A percentile compares a stretch with the other conserved stretches of the same genome.
Evolutionary conservation across 768 basidiomycete genomes (phyloP).

Genomic region (Agaricus subrufescens): DNA sequence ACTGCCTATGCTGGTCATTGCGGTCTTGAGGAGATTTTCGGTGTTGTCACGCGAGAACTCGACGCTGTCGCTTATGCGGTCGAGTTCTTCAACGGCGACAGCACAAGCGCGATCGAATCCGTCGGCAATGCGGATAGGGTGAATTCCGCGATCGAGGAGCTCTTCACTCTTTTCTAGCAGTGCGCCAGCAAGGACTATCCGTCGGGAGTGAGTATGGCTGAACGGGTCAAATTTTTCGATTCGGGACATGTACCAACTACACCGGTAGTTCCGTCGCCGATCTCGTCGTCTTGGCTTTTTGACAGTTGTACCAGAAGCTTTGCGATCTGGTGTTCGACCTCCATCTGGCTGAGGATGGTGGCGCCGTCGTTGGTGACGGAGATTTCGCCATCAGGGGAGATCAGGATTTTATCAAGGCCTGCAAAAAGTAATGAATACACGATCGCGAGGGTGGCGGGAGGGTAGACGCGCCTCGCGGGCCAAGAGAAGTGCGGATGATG

Average conservation of each 20-base stretch:
- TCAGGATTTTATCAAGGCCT: slow-evolving; percentile 95
- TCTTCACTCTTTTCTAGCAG: slow-evolving; percentile 91
- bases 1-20: slow-evolving; percentile 94
- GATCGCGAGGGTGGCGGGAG: slow-evolving; percentile 1
- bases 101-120: slow-evolving; percentile 94
- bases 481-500: slow-evolving; percentile 92
- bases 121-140: slow-evolving; percentile 98
- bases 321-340: slow-evolving; percentile 98
- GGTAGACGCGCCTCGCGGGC: slow-evolving; percentile 72
- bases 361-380: slow-evolving; percentile 99
- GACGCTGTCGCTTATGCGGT: slow-evolving; percentile 86
- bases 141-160: slow-evolving; percentile 98
- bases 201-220: slow-evolving; percentile 4
- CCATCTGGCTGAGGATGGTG: slow-evolving; percentile 97
- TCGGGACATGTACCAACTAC: slow-evolving; percentile 78
- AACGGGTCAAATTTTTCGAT: neutral
- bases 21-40: slow-evolving; percentile 85
- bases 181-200: slow-evolving; percentile 91
- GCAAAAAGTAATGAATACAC: slow-evolving; percentile 8
- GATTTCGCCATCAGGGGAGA: slow-evolving; percentile 96
- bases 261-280: slow-evolving; percentile 98
- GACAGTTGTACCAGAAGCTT: slow-evolving; percentile 95
- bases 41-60: slow-evolving; percentile 81
- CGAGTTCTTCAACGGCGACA: slow-evolving; percentile 86
- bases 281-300: slow-evolving; percentile 99